These are phyloP conservation scores for Pterulicium gracile DNA, from an alignment of 1,284 basidiomycete genomes.

Conservation along the genomic window DNA sequence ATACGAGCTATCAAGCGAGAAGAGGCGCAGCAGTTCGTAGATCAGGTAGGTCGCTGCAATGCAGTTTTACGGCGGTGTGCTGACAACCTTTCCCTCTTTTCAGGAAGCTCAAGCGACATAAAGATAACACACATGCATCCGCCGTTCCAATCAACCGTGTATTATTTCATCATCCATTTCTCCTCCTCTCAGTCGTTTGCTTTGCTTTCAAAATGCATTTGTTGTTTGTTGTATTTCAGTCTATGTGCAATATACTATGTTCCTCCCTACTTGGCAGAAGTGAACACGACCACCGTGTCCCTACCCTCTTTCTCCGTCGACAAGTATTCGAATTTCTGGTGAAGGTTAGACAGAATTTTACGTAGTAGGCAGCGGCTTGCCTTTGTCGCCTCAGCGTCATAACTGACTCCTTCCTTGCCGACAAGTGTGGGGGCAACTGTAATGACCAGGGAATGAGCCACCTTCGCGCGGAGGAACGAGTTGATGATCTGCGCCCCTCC, in stretches of 20 bases:
- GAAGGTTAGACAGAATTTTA: neutral
- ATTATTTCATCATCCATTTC: neutral
- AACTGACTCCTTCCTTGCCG: constrained; percentile 62
- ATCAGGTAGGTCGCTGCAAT: constrained; percentile 50
- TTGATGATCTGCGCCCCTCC: constrained; percentile 82
- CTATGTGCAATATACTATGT: neutral
- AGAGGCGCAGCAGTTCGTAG: constrained; percentile 84
- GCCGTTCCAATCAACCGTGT: too few relatives aligned
- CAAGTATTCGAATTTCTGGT: constrained; percentile 18
- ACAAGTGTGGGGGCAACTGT: constrained; percentile 79
- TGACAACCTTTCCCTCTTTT: neutral
- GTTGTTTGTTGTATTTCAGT: neutral
- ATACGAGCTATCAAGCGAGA: constrained; percentile 76
- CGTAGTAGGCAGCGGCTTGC: too few relatives aligned
- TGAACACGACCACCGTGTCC: constrained; percentile 29
- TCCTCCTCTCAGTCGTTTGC: neutral
- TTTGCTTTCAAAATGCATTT: neutral
- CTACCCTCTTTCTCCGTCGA: constrained; percentile 28
- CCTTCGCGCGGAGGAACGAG: constrained; percentile 47
- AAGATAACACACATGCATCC: too few relatives aligned
- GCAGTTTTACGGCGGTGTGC: too few relatives aligned
- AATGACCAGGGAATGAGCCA: constrained; percentile 68
- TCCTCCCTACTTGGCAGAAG: constrained; percentile 5
- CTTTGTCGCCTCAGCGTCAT: constrained; percentile 18
- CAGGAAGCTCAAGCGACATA: neutral